Base-by-base conservation (phyloP, 2,329 filamentous ascomycete genomes). In the Nothophoma quercina region DNA sequence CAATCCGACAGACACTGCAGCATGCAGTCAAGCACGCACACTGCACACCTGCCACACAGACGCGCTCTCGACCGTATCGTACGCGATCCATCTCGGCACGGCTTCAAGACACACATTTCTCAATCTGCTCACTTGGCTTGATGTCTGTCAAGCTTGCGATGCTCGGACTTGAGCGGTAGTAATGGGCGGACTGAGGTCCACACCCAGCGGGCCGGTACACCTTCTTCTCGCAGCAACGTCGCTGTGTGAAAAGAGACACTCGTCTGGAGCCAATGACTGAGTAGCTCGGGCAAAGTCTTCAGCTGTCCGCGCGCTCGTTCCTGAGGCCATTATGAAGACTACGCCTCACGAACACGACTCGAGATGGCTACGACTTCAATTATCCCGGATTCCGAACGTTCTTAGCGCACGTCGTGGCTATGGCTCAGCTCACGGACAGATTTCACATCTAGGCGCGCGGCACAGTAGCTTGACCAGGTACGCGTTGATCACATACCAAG, bases 361-460 rank as follows among this genome's bases (percentile, higher is more conserved):
- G 7, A 22, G 16, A 42, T 21, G 30, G 43, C 21, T 16, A 18
- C 10, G 28, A 33, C 7, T 10, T 38, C 21, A 33, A 16, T 7
- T 22, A 18, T 16, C 7, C 38, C 44, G 43, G 38, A 35, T 53
- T 18, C 50, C 50, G 43, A 43, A 34, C 32, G 21, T 22, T 43
- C 16, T 25, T 26, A 35, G 35, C 18, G 25, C 29, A 23, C 4
- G 29, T 39, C 12, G 26, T 23, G 29, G 23, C 30, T 38, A 29
- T 38, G 16, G 42, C 33, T 52, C 43, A 33, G 30, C 43, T 23
- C 33, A 30, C 16, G 28, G 50, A 32, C 33, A 33, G 6, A 26
- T 15, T 36, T 32, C 32, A 25, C 28, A 38, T 22, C 38, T 39
- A 42, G 38, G 43, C 44, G 43, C 50, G 38, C 44, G 50, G 44